Percentiles rank a stretch among this genome's conserved stretches.
These are phyloP conservation scores for Roridomyces roridus DNA, from an alignment of 768 basidiomycete species.

Conservation along the genomic window DNA sequence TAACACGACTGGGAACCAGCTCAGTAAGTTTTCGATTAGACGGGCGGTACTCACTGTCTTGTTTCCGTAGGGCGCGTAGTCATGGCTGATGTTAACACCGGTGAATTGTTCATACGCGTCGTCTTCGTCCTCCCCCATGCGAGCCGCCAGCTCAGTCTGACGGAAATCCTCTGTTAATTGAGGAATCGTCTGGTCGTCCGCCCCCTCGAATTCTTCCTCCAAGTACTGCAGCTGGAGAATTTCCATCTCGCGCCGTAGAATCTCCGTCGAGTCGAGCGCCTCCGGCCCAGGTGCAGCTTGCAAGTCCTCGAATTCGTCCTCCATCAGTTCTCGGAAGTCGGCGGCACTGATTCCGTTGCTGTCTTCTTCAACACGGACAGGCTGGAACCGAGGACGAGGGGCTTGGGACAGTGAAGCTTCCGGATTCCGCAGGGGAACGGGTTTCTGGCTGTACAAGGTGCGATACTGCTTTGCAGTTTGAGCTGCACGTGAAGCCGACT, in stretches of 20 bases:
- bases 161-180: background rate
- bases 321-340: background rate
- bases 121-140: background rate
- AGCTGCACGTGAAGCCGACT: too few relatives aligned
- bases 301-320: background rate
- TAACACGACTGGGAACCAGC: too few relatives aligned
- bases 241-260: background rate
- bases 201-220: conserved; percentile 10
- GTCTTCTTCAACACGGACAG: background rate
- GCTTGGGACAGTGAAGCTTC: background rate
- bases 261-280: background rate
- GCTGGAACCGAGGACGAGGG: background rate
- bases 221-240: background rate
- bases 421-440: background rate
- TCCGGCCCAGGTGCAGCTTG: background rate
- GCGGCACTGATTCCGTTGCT: background rate
- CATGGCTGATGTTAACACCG: background rate
- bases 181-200: conserved; percentile 8
- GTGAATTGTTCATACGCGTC: background rate
- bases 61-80: conserved; percentile 10
- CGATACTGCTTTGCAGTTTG: too few relatives aligned
- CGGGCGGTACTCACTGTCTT: conserved; percentile 2
- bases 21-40: background rate
- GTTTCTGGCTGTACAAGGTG: background rate
- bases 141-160: background rate